A percentile compares a stretch with the other conserved stretches of the same genome.
Evolutionary conservation across 2,329 filamentous ascomycete genomes (phyloP).

Genomic region (Talaromyces verruculosus): DNA sequence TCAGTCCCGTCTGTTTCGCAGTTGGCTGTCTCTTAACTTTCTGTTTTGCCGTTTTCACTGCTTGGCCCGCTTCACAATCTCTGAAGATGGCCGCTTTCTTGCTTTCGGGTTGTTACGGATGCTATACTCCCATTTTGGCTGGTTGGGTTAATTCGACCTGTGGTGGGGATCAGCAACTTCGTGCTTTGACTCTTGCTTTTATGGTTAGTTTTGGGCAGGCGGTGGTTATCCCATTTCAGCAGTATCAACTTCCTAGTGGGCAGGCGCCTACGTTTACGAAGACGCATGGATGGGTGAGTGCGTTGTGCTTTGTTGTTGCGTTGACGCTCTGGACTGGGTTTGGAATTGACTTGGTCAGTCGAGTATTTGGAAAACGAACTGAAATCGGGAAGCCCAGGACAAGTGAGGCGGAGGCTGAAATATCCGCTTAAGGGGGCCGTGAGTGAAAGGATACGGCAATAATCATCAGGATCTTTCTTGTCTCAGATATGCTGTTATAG

Average conservation of each 20-base stretch:
- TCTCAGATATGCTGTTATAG: too few relatives aligned
- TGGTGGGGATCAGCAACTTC: conserved; percentile 17
- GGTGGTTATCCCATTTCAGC: background rate
- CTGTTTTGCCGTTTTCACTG: background rate
- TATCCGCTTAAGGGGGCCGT: background rate
- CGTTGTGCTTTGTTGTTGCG: background rate
- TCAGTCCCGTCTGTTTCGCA: background rate
- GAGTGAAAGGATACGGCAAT: too few relatives aligned
- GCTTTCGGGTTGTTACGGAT: conserved; percentile 10
- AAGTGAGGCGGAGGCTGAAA: background rate
- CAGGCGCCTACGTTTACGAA: background rate
- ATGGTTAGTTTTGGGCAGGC: conserved; percentile 4
- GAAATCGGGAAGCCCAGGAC: background rate
- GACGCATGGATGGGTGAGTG: background rate
- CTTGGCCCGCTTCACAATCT: conserved; percentile 1
- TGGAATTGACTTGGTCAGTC: background rate
- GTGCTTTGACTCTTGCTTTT: conserved; percentile 11
- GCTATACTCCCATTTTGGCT: conserved; percentile 1
- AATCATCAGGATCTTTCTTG: too few relatives aligned
- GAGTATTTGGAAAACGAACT: background rate
- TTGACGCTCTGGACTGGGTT: background rate
- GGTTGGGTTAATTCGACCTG: conserved; percentile 13
- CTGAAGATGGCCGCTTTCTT: conserved; percentile 15
- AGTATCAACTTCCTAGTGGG: background rate
- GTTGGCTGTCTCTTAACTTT: background rate